Conservation (phyloP, 2,329 filamentous ascomycete genomes). For the Paecilomyces formosus region DNA sequence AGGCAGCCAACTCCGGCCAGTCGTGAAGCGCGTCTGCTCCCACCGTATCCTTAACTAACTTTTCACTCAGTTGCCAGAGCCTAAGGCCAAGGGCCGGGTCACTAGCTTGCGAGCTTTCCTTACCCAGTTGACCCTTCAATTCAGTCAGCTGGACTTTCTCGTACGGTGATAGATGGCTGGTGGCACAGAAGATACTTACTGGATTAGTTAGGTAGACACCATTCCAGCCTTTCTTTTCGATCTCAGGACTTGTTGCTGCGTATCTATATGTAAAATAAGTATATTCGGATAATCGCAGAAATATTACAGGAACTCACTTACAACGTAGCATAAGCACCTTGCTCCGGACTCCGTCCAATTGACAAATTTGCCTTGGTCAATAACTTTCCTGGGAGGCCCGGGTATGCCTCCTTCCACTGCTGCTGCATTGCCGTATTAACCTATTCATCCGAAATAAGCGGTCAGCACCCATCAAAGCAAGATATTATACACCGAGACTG, state of each 20-base stretch:
- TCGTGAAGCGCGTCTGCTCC: constrained; percentile 31
- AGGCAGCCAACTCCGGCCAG: constrained; percentile 14
- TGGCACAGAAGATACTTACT: constrained; percentile 3
- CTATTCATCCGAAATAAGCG: constrained; percentile 12
- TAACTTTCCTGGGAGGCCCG: constrained; percentile 33
- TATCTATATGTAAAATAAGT: constrained; percentile 7
- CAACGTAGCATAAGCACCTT: constrained; percentile 39
- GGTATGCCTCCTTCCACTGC: constrained; percentile 42
- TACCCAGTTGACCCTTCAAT: constrained; percentile 24
- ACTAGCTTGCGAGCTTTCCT: constrained; percentile 32
- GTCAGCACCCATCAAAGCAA: neutral
- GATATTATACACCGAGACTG: neutral
- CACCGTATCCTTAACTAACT: constrained; percentile 34
- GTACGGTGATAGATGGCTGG: neutral
- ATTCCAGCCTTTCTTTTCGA: constrained; percentile 37
- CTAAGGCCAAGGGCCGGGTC: constrained; percentile 30
- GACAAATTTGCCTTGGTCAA: constrained; percentile 28
- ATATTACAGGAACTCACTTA: constrained; percentile 17
- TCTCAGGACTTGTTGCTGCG: constrained; percentile 32
- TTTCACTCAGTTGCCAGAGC: constrained; percentile 35
- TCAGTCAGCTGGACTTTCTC: neutral
- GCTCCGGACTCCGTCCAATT: constrained; percentile 30
- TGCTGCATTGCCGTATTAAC: constrained; percentile 40
- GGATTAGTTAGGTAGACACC: constrained; percentile 38
- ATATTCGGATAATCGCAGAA: neutral